A percentile compares a stretch with the other conserved stretches of the same genome.
These are phyloP conservation scores for Basidiobolus heterosporus DNA, from an alignment of 371 early-diverging fungal genomes.

Conservation along the genomic window DNA sequence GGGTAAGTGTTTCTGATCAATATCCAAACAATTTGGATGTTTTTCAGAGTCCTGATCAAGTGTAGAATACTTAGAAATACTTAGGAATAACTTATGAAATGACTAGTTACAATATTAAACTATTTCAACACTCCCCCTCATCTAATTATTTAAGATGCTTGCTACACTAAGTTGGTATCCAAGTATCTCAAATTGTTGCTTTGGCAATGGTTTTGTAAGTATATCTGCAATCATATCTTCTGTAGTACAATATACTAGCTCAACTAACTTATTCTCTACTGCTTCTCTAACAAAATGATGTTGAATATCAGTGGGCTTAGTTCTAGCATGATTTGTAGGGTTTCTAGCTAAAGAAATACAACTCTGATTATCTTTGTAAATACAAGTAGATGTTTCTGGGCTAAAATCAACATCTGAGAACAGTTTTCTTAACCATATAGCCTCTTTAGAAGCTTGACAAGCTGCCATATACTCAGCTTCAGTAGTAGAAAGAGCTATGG, in stretches of 20 bases:
- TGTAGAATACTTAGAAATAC: too few relatives aligned
- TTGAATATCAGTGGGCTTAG: not conserved
- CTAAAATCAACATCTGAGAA: not conserved
- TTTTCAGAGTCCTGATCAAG: too few relatives aligned
- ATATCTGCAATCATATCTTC: constrained; percentile 8
- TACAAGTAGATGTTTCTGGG: not conserved
- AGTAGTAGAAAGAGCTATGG: constrained; percentile 9
- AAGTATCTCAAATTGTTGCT: not conserved
- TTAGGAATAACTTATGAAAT: too few relatives aligned
- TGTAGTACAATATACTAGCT: constrained; percentile 3
- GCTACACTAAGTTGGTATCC: not conserved
- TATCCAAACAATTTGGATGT: too few relatives aligned
- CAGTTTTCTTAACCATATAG: constrained; percentile 3
- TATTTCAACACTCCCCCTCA: not conserved
- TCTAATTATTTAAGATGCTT: not conserved
- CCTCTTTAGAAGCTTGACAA: constrained; percentile 2
- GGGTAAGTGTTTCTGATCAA: too few relatives aligned
- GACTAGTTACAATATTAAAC: too few relatives aligned
- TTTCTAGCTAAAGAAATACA: not conserved
- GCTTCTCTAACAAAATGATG: not conserved
- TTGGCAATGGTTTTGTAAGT: constrained; percentile 2
- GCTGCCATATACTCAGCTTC: constrained; percentile 10
- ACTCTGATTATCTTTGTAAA: not conserved
- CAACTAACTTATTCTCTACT: not conserved
- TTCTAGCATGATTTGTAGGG: not conserved